Conservation (phyloP, 2,329 filamentous ascomycete species). For the Anthostomella pinea region DNA sequence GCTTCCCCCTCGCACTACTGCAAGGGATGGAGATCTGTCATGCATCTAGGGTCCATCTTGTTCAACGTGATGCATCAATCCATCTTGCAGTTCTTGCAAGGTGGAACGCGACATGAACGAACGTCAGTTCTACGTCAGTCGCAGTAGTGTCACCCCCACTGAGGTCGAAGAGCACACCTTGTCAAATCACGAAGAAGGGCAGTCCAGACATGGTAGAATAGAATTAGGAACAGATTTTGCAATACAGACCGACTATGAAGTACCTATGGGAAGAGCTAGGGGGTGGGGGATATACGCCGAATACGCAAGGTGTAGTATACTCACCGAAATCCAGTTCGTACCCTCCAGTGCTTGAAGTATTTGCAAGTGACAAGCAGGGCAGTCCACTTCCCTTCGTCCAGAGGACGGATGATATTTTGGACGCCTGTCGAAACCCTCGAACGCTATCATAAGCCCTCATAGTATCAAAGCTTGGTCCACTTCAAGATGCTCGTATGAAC, state of each 20-base stretch:
- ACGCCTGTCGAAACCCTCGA: conserved; percentile 30
- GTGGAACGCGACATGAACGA: neutral
- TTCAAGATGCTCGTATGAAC: conserved; percentile 24
- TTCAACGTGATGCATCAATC: no score
- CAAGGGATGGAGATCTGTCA: conserved; percentile 1
- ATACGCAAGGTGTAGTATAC: conserved; percentile 19
- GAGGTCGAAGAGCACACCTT: no score
- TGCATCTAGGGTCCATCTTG: conserved; percentile 3
- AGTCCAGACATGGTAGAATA: no score
- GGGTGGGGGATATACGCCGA: no score
- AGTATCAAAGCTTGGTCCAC: conserved; percentile 32
- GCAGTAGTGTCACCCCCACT: no score
- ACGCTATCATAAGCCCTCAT: conserved; percentile 35
- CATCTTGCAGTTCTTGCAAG: conserved; percentile 1
- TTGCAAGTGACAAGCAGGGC: conserved; percentile 2
- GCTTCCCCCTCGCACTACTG: conserved; percentile 5
- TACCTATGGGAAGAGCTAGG: conserved; percentile 8
- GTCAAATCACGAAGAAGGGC: no score
- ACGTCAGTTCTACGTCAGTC: neutral
- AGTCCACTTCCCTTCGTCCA: neutral
- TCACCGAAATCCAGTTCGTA: conserved; percentile 20
- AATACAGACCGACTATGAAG: no score
- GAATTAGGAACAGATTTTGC: no score
- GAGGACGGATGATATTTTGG: neutral
- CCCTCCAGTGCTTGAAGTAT: conserved; percentile 6